These are phyloP conservation scores for Tetrapisispora iriomotensis DNA, from an alignment of 805 yeast species.

Conservation along the genomic window DNA sequence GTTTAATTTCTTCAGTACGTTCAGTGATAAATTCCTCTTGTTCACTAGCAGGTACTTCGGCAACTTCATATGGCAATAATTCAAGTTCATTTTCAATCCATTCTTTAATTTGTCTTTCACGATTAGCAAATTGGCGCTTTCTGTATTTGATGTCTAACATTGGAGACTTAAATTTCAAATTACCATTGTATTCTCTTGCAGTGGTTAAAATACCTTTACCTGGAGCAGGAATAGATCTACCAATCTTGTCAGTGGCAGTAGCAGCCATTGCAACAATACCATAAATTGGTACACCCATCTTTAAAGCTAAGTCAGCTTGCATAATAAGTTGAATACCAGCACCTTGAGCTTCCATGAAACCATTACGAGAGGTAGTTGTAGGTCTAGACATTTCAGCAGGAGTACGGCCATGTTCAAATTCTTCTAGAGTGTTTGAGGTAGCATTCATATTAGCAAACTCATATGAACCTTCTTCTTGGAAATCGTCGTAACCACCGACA, in stretches of 20 bases:
- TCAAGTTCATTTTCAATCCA: conserved; percentile 83
- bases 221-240: conserved; percentile 99
- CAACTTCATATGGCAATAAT: conserved; percentile 61
- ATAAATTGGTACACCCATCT: conserved; percentile 98
- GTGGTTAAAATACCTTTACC: conserved; percentile 98
- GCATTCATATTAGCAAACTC: conserved; percentile 99
- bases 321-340: conserved; percentile 95
- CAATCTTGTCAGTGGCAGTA: conserved; percentile 97
- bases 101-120: conserved; percentile 63
- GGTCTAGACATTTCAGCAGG: conserved; percentile 99
- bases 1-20: conserved; percentile 76
- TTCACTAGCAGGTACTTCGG: conserved; percentile 38
- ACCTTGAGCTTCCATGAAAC: conserved; percentile 99
- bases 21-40: conserved; percentile 58
- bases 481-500: conserved; percentile 99
- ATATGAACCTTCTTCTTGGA: conserved; percentile 97
- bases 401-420: conserved; percentile 90
- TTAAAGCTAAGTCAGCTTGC: conserved; percentile 87
- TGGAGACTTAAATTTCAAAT: conserved; percentile 67
- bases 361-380: conserved; percentile 88
- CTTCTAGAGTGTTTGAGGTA: conserved; percentile 81
- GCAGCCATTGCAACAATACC: conserved; percentile 92
- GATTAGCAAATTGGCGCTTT: conserved; percentile 74
- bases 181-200: conserved; percentile 87
- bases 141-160: conserved; percentile 87